Evolutionary conservation across 2,329 filamentous ascomycete genomes (phyloP), one percentile per base, ranked within the genome.

Genomic region (Nemania sp.): DNA sequence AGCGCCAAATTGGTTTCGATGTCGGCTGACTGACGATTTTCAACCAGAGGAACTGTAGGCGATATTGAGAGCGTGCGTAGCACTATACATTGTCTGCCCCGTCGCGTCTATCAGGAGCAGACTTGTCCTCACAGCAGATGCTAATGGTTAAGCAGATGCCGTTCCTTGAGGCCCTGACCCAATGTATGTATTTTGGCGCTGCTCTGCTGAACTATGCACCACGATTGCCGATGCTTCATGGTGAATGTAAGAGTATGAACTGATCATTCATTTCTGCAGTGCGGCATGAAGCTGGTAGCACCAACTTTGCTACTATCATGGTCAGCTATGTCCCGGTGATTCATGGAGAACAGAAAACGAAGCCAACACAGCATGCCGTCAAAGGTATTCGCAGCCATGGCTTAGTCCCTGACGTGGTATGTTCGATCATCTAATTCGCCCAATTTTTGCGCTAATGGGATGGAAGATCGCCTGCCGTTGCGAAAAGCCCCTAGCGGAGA

Each of bases 301-400:
- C 84, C 68, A 93, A 96, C 75, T 95, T 96, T 71, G 75, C 92
- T 69, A 88, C 91, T 70, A 95, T 97, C 62, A 87, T 91, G 73
- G 93, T 97, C 58, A 91, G 89, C 4, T 90, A 92, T 64, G 87
- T 97, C 28, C 94, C 92, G 1, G 81, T 93, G 28, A 71, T 69
- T 19, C 64, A 80, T 53, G 80, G 81, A 36, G 81, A 97, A 77
- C 86, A 96, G 73, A 97, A 97, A 83, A 97, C 92, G 8, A 97
- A 97, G 77, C 94, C 94, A 0, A 99, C 94, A 0, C 94, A 99
- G 72, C 85, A 90, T 66, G 90, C 93, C 22, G 91, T 97, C 66
- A 87, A 87, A 68, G 84, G 89, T 65, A 86, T 92, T 58, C 87
- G 93, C 59, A 92, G 89, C 68, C 88, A 89, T 59, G 91, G 91